These are phyloP conservation scores for Bimuria novae-zelandiae DNA, from an alignment of 2,329 filamentous ascomycete species.

Conservation along the genomic window DNA sequence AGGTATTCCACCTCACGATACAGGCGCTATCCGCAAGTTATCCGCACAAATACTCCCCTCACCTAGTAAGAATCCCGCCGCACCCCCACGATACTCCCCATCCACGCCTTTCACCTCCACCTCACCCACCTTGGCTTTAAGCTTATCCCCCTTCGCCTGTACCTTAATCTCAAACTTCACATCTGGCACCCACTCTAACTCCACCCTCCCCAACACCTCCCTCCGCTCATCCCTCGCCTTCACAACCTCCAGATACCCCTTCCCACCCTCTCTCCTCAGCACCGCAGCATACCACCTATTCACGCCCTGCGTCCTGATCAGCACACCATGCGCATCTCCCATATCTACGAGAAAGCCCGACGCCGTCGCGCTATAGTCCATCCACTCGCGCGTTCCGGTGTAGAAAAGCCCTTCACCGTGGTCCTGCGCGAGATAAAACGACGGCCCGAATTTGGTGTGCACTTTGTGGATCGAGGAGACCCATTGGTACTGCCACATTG, in stretches of 20 bases:
- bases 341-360: slow-evolving; percentile 28
- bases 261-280: neutral
- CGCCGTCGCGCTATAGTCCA: slow-evolving; percentile 28
- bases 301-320: slow-evolving; percentile 2
- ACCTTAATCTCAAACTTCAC: slow-evolving; percentile 1
- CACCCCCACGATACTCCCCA: slow-evolving; percentile 7
- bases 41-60: slow-evolving; percentile 7
- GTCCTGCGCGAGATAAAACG: slow-evolving; percentile 34
- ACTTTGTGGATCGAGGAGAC: slow-evolving; percentile 25
- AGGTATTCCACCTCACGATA: no score
- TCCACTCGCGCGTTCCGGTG: slow-evolving; percentile 43
- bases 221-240: slow-evolving; percentile 12
- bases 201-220: slow-evolving; percentile 1
- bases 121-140: neutral
- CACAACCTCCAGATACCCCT: slow-evolving; percentile 1
- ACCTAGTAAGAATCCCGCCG: slow-evolving; percentile 4
- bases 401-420: slow-evolving; percentile 36
- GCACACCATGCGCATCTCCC: slow-evolving; percentile 15
- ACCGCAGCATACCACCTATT: slow-evolving; percentile 9
- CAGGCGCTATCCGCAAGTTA: neutral
- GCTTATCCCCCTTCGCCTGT: neutral
- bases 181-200: slow-evolving; percentile 8
- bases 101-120: slow-evolving; percentile 2
- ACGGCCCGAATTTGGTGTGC: slow-evolving; percentile 22
- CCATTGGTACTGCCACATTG: slow-evolving; percentile 36